Conservation (phyloP, 2,329 filamentous ascomycete species). For the Fusarium sp. region DNA sequence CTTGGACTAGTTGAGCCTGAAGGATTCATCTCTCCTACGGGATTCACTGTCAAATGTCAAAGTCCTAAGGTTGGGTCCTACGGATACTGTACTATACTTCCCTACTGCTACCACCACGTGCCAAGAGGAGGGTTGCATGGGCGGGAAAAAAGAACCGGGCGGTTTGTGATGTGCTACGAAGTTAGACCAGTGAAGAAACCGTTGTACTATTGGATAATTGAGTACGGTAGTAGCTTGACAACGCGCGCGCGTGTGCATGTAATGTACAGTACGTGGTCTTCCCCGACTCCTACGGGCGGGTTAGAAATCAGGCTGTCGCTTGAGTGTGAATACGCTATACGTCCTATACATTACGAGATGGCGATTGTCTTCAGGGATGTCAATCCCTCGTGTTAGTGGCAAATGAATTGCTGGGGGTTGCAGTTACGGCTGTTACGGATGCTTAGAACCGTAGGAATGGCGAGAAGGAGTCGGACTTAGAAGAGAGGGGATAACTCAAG, state of each 20-base stretch:
- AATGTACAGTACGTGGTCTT: slow-evolving; percentile 5
- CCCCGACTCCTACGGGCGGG: slow-evolving; percentile 2
- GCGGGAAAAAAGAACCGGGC: not conserved
- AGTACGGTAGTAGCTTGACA: not conserved
- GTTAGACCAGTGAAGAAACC: not conserved
- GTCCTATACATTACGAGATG: not conserved
- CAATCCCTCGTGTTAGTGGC: not conserved
- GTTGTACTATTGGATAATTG: slow-evolving; percentile 15
- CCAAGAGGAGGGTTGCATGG: slow-evolving; percentile 26
- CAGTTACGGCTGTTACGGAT: not conserved
- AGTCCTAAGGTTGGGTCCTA: not conserved
- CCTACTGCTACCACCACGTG: slow-evolving; percentile 19
- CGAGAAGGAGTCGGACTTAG: not conserved
- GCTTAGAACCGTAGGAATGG: not conserved
- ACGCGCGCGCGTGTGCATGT: not conserved
- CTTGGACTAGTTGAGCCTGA: not conserved
- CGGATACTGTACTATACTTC: not conserved
- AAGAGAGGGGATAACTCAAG: not conserved
- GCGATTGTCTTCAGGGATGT: slow-evolving; percentile 1
- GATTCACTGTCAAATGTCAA: not conserved
- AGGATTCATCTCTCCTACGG: not conserved
- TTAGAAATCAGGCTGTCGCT: slow-evolving; percentile 8
- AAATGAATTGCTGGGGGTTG: not conserved
- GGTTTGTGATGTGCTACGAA: slow-evolving; percentile 15
- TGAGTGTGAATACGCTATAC: not conserved